phyloP scores from a whole-genome alignment of 148 eudicot species.

The Fagopyrum tataricum region DNA sequence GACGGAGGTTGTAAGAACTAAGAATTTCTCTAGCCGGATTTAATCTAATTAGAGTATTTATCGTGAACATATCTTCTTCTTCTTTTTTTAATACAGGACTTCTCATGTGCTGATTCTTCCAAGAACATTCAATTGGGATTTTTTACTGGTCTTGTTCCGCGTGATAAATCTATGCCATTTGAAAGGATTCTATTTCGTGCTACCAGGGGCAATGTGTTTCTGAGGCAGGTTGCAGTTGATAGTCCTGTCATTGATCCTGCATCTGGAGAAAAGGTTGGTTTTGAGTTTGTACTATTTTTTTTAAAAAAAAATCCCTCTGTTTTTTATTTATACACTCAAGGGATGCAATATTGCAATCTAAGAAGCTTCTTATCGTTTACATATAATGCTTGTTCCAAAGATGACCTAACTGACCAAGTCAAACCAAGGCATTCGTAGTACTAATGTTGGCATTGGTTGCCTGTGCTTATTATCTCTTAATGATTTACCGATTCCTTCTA shows the following conservation, averaged over 20 bases:
- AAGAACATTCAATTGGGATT: conserved; percentile 86
- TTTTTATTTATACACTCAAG: background rate
- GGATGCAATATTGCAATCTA: background rate
- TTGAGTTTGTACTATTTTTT: background rate
- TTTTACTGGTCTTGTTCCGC: conserved; percentile 78
- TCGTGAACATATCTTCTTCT: background rate
- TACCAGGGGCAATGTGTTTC: conserved; percentile 88
- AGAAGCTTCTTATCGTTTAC: background rate
- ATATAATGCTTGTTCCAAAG: background rate
- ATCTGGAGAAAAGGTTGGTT: conserved; percentile 74
- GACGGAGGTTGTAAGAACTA: conserved; percentile 49
- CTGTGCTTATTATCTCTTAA: too few species aligned
- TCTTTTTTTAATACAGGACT: conserved; percentile 36
- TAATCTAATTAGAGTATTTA: background rate
- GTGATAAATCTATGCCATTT: conserved; percentile 81
- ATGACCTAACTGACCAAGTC: background rate
- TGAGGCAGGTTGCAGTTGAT: conserved; percentile 63
- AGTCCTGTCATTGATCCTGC: conserved; percentile 75
- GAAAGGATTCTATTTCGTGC: conserved; percentile 98
- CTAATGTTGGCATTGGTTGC: background rate
- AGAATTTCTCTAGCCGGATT: background rate
- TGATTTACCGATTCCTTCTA: too few species aligned
- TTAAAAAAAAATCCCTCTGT: background rate
- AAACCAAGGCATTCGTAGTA: background rate
- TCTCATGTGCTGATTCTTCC: conserved; percentile 46